Evolutionary conservation across 257 asterid genomes (phyloP).

Genomic region (Cynanchum wilfordii): DNA sequence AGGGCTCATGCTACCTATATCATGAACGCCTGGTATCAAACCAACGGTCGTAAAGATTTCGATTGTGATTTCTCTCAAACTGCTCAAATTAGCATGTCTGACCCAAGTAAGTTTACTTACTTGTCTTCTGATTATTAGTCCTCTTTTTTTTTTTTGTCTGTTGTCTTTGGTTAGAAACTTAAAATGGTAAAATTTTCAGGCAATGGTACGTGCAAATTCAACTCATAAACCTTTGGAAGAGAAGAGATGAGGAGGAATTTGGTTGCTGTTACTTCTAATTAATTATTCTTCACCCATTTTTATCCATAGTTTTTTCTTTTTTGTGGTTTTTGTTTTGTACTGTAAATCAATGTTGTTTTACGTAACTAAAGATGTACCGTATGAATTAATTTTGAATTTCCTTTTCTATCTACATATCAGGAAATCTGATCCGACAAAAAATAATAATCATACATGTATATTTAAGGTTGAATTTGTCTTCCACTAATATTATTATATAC

Average conservation of each 20-base stretch:
- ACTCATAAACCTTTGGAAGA: background rate
- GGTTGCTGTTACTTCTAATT: background rate
- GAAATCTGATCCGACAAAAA: no score
- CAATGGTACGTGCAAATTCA: constrained; percentile 48
- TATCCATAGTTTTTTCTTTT: background rate
- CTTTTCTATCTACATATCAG: background rate
- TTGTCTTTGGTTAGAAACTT: no score
- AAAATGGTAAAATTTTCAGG: constrained; percentile 42
- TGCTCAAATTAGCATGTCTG: constrained; percentile 31
- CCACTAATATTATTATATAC: no score
- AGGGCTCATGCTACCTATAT: constrained; percentile 51
- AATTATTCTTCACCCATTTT: background rate
- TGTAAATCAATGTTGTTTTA: constrained; percentile 3
- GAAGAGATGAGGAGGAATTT: background rate
- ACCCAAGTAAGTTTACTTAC: constrained; percentile 51
- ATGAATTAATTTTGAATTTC: background rate
- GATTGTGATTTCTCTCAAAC: constrained; percentile 57
- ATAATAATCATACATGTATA: no score
- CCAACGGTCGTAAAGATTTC: constrained; percentile 44
- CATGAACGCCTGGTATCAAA: constrained; percentile 68
- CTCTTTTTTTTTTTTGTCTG: no score
- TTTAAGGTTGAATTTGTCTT: no score
- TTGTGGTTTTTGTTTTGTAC: background rate
- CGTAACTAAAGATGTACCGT: constrained; percentile 1
- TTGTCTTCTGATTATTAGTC: no score